A percentile compares a stretch with the other conserved stretches of the same genome.
phyloP scores from a whole-genome alignment of 1,284 basidiomycete species.

The Pseudozyma sp. region DNA sequence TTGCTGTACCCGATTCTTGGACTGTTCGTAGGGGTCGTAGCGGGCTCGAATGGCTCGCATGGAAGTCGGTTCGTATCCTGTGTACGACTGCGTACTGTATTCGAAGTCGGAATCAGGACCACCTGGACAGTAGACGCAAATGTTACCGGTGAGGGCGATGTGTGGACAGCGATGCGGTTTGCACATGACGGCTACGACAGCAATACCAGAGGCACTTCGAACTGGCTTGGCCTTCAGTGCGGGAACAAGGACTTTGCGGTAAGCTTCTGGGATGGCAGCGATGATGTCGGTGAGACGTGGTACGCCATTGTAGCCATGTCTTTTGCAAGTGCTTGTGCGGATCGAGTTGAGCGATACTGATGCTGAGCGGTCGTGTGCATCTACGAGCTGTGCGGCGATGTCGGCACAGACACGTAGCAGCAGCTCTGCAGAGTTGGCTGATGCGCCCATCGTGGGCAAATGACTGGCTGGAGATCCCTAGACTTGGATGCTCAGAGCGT shows the following conservation, averaged over 20 bases:
- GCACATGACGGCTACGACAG: slow-evolving; percentile 99
- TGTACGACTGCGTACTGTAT: slow-evolving; percentile 96
- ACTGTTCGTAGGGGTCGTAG: slow-evolving; percentile 99
- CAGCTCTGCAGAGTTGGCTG: slow-evolving; percentile 79
- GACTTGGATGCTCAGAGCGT: background rate
- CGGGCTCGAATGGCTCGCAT: slow-evolving; percentile 98
- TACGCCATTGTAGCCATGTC: slow-evolving; percentile 84
- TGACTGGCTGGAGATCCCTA: background rate
- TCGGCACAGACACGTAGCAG: slow-evolving; percentile 92
- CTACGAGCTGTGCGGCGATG: slow-evolving; percentile 92
- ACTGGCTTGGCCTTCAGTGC: slow-evolving; percentile 94
- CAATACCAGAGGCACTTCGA: slow-evolving; percentile 96
- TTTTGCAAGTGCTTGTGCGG: slow-evolving; percentile 88
- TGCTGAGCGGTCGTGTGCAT: slow-evolving; percentile 78
- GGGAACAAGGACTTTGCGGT: slow-evolving; percentile 89
- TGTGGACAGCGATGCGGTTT: slow-evolving; percentile 99
- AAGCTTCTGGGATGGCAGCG: slow-evolving; percentile 96
- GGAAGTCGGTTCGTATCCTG: slow-evolving; percentile 95
- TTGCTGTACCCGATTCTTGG: slow-evolving; percentile 92
- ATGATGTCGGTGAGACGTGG: slow-evolving; percentile 97
- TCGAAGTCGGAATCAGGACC: slow-evolving; percentile 99
- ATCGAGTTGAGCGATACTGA: slow-evolving; percentile 86
- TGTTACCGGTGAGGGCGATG: slow-evolving; percentile 99
- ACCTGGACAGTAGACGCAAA: slow-evolving; percentile 99
- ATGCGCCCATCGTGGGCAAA: slow-evolving; percentile 44